A percentile compares a stretch with the other conserved stretches of the same genome.
Evolutionary conservation across 805 yeast genomes (phyloP).

Genomic region (Ogataea parapolymorpha): DNA sequence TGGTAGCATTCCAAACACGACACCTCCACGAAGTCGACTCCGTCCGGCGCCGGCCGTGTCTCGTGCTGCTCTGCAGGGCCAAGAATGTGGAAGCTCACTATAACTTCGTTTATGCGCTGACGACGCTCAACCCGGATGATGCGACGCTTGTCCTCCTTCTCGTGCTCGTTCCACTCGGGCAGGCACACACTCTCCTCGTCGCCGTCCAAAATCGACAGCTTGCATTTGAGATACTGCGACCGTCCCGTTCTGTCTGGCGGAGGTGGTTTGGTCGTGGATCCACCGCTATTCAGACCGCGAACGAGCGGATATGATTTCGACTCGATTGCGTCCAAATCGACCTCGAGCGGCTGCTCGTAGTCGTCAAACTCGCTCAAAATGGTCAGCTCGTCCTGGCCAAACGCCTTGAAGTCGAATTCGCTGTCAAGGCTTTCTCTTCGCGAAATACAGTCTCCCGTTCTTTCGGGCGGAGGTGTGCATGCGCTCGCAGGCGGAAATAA

Average conservation of each 20-base stretch:
- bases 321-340: slow-evolving; percentile 13
- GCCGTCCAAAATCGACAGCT: slow-evolving; percentile 44
- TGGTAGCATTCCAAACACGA: slow-evolving; percentile 51
- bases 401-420: slow-evolving; percentile 20
- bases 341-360: slow-evolving; percentile 1
- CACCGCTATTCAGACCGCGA: slow-evolving; percentile 59
- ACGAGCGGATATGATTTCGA: slow-evolving; percentile 40
- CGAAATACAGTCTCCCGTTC: slow-evolving; percentile 10
- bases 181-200: slow-evolving; percentile 45
- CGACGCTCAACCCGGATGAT: slow-evolving; percentile 55
- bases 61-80: slow-evolving; percentile 48
- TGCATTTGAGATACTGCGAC: slow-evolving; percentile 43
- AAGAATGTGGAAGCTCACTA: slow-evolving; percentile 48
- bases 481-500: slow-evolving; percentile 33
- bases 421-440: slow-evolving; percentile 24
- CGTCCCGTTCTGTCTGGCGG: slow-evolving; percentile 30
- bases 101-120: slow-evolving; percentile 46
- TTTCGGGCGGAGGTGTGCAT: slow-evolving; percentile 29
- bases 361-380: slow-evolving; percentile 2
- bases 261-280: slow-evolving; percentile 55
- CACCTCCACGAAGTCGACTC: slow-evolving; percentile 53
- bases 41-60: slow-evolving; percentile 34
- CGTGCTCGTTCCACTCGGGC: slow-evolving; percentile 49
- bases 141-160: slow-evolving; percentile 49
- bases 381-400: slow-evolving; percentile 5